Evolutionary conservation across 495 filamentous ascomycete species (phyloP), one percentile per base, ranked within the genome.

Genomic region (Aspergillus cristatus): DNA sequence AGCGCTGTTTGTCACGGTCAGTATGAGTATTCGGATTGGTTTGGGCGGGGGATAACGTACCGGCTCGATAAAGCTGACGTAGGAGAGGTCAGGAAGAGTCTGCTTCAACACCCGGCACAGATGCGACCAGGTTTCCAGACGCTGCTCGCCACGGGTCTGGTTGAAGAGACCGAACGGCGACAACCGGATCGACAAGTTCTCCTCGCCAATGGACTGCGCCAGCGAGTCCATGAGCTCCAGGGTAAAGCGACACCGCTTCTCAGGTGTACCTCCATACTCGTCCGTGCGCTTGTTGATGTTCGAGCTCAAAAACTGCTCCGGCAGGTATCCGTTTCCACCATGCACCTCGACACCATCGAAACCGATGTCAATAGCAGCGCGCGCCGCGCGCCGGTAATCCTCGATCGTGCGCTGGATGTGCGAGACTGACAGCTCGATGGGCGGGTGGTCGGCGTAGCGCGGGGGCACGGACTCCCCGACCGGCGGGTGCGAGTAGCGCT

Each of bases 301-400:
- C 13, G 57, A 56, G 18, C 56, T 58, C 1, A 65, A 46, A 45
- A 75, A 74, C 44, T 74, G 65, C 37, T 71, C 68, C 2, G 60
- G 50, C 6, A 75, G 54, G 38, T 74, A 72, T 0, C 72, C 70
- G 44, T 74, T 70, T 3, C 58, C 70, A 28, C 60, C 63, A 43
- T 75, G 68, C 1, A 73, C 6, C 41, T 75, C 71, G 10, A 72
- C 56, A 11, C 69, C 69, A 38, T 75, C 71, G 34, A 72, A 73
- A 6, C 50, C 50, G 4, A 43, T 41, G 14, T 47, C 41, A 13
- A 53, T 53, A 17, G 50, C 50, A 1, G 14, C 47, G 37, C 62
- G 56, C 3, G 68, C 68, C 0, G 67, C 55, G 2, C 13, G 6
- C 35, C 50, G 43, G 41, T 44, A 46, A 37, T 51, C 43, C 10